Evolutionary conservation across 208 protist species (phyloP), one percentile per base, ranked within the genome.

Genomic region (Leishmania braziliensis): DNA sequence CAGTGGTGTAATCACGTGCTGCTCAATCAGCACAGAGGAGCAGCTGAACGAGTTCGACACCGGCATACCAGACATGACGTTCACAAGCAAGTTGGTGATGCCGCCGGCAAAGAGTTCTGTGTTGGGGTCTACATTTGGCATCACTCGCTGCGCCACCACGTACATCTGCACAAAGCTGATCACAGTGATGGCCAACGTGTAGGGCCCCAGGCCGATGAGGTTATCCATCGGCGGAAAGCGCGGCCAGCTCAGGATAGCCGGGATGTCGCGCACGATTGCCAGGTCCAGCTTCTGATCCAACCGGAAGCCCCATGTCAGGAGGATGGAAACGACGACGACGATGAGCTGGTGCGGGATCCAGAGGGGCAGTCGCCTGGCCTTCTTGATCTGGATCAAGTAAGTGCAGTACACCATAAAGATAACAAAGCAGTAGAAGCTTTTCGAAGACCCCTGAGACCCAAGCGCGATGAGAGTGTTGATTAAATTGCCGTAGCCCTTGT

Each of bases 271-370:
- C 65, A 93, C 89, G 9, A 91, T 91, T 3, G 79, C 70, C 43
- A 91, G 62, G 62, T 82, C 71, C 26, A 81, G 70, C 16, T 66
- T 56, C 65, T 84, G 5, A 68, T 92, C 82, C 12, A 92, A 80
- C 3, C 65, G 75, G 51, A 88, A 82, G 50, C 73, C 62, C 74
- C 70, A 85, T 43, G 89, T 92, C 36, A 92, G 18, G 5, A 89
- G 50, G 26, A 79, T 92, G n/a, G 87, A 89, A 2, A 86, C 82
- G 48, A 92, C 87, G 66, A 92, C 83, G 33, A 92, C 87, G 71
- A 92, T 90, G 51, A 92, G 87, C 85, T 90, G 89, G 71, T 92
- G 89, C 33, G 89, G 89, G 69, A 92, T 87, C 85, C 89, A 92
- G 50, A 88, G 56, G 0, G 89, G 89, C 74, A 92, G 78, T 46